Evolutionary conservation across 495 filamentous ascomycete species (phyloP).

Genomic region (Peziza echinospora): DNA sequence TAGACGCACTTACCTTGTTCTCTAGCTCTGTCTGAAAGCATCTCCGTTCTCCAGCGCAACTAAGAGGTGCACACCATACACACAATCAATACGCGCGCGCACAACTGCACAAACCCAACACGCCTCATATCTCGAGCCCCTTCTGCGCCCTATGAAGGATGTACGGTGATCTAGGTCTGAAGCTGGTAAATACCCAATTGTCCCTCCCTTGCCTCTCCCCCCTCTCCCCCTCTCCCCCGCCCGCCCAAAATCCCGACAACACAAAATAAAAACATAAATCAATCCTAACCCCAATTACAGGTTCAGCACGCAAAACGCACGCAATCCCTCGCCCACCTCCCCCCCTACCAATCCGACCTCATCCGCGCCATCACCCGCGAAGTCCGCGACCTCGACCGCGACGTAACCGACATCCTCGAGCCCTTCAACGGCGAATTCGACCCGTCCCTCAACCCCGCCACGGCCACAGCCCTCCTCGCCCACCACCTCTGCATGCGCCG

Average conservation of each 20-base stretch:
- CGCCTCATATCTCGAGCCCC: too few relatives aligned
- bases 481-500: constrained; percentile 87
- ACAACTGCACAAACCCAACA: too few relatives aligned
- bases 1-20: too few relatives aligned
- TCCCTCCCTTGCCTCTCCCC: constrained; percentile 1
- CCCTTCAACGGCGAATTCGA: constrained; percentile 71
- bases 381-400: constrained; percentile 82
- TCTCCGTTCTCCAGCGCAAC: too few relatives aligned
- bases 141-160: too few relatives aligned
- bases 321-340: constrained; percentile 66
- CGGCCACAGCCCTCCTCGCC: constrained; percentile 71
- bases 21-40: too few relatives aligned
- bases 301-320: constrained; percentile 95
- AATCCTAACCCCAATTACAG: constrained; percentile 25
- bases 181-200: constrained; percentile 34
- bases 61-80: neutral
- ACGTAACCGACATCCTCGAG: constrained; percentile 57
- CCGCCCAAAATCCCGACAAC: neutral
- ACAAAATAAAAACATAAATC: neutral
- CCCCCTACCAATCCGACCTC: constrained; percentile 81
- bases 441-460: constrained; percentile 60
- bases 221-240: neutral
- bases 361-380: constrained; percentile 73
- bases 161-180: constrained; percentile 84
- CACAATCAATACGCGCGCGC: neutral